These are phyloP conservation scores for Pecoramyces ruminantium DNA, from an alignment of 192 early-diverging fungal species.

Conservation along the genomic window DNA sequence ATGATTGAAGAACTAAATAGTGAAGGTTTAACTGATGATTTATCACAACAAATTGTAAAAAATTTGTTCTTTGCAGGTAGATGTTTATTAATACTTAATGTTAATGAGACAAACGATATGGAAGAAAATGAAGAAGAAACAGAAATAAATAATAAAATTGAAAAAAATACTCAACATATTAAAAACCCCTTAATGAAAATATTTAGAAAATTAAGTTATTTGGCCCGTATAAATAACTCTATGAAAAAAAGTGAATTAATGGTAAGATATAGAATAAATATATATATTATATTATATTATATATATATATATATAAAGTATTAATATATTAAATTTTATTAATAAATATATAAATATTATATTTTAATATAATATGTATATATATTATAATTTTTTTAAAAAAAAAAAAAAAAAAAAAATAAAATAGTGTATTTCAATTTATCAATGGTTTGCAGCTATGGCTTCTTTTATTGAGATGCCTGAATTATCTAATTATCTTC, in stretches of 20 bases:
- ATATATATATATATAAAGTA: not conserved
- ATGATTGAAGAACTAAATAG: slow-evolving; percentile 18
- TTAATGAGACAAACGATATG: slow-evolving; percentile 7
- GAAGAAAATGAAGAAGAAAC: slow-evolving; percentile 12
- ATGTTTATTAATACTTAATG: slow-evolving; percentile 17
- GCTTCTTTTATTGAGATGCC: slow-evolving; percentile 34
- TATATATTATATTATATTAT: not conserved
- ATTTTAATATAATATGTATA: too few relatives aligned
- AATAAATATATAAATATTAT: too few relatives aligned
- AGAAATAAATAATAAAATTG: slow-evolving; percentile 12
- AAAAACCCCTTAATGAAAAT: not conserved
- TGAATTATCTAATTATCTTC: slow-evolving; percentile 42
- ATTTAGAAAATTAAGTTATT: not conserved
- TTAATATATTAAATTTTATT: not conserved
- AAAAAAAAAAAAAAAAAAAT: too few relatives aligned
- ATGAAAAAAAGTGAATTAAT: not conserved
- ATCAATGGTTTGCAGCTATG: slow-evolving; percentile 85
- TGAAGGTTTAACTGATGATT: slow-evolving; percentile 41
- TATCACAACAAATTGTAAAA: slow-evolving; percentile 78
- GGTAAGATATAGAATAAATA: not conserved
- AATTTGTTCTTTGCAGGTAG: slow-evolving; percentile 85
- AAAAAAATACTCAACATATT: slow-evolving; percentile 10
- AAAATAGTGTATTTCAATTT: slow-evolving; percentile 55
- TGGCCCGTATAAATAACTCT: not conserved
- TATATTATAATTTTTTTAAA: too few relatives aligned